Percentiles rank a stretch among this genome's conserved stretches.
Evolutionary conservation across 148 eudicot genomes (phyloP).

Genomic region (Fagopyrum esculentum): DNA sequence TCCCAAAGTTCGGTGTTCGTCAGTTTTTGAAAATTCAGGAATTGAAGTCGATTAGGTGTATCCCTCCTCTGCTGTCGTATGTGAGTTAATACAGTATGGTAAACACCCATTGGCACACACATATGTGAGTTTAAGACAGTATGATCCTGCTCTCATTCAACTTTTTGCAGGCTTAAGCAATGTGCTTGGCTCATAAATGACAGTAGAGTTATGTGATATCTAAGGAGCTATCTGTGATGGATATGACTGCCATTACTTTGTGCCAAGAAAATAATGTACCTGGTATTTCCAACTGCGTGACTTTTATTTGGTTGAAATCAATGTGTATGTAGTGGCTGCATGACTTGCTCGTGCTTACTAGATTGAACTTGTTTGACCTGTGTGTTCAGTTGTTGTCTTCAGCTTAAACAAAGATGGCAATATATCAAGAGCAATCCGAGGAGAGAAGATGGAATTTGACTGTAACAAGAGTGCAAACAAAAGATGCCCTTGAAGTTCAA

Average conservation of each 20-base stretch:
- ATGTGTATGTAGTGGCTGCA: neutral
- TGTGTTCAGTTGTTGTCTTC: constrained; percentile 70
- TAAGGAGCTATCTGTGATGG: constrained; percentile 92
- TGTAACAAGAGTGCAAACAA: constrained; percentile 21
- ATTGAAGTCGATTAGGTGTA: too few species aligned
- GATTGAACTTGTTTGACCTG: neutral
- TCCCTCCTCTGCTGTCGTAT: too few species aligned
- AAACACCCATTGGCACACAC: too few species aligned
- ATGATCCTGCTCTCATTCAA: too few species aligned
- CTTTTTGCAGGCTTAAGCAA: too few species aligned
- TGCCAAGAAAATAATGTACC: constrained; percentile 98
- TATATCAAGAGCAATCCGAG: constrained; percentile 77
- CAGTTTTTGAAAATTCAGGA: too few species aligned
- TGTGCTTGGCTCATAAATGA: too few species aligned
- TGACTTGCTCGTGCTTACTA: neutral
- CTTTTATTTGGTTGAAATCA: neutral
- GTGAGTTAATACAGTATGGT: too few species aligned
- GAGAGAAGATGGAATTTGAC: constrained; percentile 47
- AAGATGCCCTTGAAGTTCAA: neutral
- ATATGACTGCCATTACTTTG: constrained; percentile 93
- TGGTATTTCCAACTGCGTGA: constrained; percentile 28
- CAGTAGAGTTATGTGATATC: constrained; percentile 39
- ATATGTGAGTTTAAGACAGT: too few species aligned
- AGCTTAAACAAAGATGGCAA: constrained; percentile 75
- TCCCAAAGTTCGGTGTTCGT: too few species aligned